Evolutionary conservation across 805 yeast genomes (phyloP).

Genomic region (Yueomyces sinensis): DNA sequence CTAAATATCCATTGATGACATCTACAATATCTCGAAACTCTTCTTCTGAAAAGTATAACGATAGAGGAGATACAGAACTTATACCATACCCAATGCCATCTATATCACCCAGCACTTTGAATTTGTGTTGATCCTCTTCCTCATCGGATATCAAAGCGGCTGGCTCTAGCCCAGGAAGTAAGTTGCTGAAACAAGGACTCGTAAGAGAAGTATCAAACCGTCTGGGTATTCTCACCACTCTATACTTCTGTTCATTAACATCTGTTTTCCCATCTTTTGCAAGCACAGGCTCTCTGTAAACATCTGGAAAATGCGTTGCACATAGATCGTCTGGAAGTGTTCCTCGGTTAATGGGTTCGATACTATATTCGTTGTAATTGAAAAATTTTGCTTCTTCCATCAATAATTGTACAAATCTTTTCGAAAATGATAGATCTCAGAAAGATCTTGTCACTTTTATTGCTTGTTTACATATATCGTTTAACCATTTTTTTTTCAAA

Average conservation of each 20-base stretch:
- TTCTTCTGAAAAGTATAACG: constrained; percentile 21
- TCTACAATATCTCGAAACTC: constrained; percentile 32
- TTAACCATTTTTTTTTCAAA: too few species aligned
- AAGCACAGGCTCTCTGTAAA: constrained; percentile 17
- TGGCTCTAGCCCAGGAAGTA: constrained; percentile 48
- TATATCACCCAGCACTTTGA: constrained; percentile 27
- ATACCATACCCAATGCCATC: constrained; percentile 36
- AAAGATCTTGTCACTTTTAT: too few species aligned
- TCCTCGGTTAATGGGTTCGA: constrained; percentile 23
- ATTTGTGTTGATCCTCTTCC: constrained; percentile 8
- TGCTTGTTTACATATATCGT: too few species aligned
- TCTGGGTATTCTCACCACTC: constrained; percentile 59
- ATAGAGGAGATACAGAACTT: constrained; percentile 40
- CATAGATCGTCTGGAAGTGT: constrained; percentile 27
- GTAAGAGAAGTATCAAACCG: constrained; percentile 25
- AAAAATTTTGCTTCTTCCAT: constrained; percentile 29
- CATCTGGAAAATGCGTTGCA: constrained; percentile 57
- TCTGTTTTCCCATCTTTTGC: too few species aligned
- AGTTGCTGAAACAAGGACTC: constrained; percentile 43
- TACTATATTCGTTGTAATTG: constrained; percentile 51
- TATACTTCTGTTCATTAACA: constrained; percentile 25
- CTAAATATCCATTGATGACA: constrained; percentile 31
- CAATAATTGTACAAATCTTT: neutral
- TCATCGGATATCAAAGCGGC: constrained; percentile 33
- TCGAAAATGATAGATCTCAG: too few species aligned